Evolutionary conservation across 257 asterid genomes (phyloP), one percentile per base, ranked within the genome.

Genomic region (Phtheirospermum japonicum): DNA sequence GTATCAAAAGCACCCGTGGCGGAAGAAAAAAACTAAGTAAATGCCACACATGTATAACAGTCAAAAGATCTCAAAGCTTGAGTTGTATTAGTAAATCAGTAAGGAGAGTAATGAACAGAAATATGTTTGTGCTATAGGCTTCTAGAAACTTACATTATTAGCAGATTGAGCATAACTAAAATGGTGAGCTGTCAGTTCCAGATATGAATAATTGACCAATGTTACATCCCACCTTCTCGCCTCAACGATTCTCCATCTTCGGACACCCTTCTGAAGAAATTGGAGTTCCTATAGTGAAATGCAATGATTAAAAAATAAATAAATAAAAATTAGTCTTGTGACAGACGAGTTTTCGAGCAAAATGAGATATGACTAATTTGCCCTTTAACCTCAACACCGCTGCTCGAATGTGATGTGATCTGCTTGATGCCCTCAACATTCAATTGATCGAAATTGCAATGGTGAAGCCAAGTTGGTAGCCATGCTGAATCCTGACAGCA

Each of bases 401-500:
- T 68, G 82, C 69, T 69, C 72, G 36, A 76, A 77, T 6, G 77
- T 66, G 58, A 61, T 7, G 30, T 68, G 58, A 42, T 73, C 79
- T 59, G 66, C 37, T 57, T 18, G 13, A 64, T 49, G 37, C 40
- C 57, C 57, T 76, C 78, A 26, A 56, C 67, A 59, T 58, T 59
- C 61, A 69, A 60, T 61, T 54, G 63, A 11, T 63, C 75, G 18
- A 52, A 42, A 56, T 69, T 73, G 32, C 73, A 78, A 30, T 75
- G 81, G 73, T 80, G 90, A 69, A 87, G 94, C 90, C 86, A 82
- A 11, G 70, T 60, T 2, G 93, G 90, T 19, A 82, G 76, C 95
- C 95, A 84, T 49, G 79, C 82, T 34, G 67, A 73, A 36, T 82
- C 90, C 93, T 84, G 70, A 61, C 54, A 66, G 26, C 59, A 43